A percentile compares a stretch with the other conserved stretches of the same genome.
Evolutionary conservation across 139 green algal genomes (phyloP).

Genomic region (Chlorella ohadii): DNA sequence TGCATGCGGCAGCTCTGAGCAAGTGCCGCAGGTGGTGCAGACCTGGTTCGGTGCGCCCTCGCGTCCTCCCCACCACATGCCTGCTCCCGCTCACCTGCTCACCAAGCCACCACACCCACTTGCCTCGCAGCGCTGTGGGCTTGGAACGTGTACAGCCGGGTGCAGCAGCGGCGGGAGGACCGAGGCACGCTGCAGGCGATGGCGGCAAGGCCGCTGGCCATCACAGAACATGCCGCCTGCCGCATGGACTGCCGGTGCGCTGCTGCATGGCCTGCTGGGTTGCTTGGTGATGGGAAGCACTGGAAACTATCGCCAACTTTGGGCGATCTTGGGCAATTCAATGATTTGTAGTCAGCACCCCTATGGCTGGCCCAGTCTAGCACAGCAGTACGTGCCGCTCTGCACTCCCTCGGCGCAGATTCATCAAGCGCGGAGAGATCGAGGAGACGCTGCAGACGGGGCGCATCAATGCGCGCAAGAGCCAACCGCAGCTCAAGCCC

Average conservation of each 20-base stretch:
- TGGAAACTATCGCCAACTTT: too few species aligned
- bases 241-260: conserved; percentile 61
- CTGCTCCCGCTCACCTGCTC: too few species aligned
- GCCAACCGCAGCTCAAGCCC: conserved; percentile 31
- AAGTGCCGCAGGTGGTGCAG: too few species aligned
- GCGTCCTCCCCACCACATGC: too few species aligned
- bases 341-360: too few species aligned
- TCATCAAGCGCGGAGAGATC: conserved; percentile 41
- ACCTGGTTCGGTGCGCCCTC: too few species aligned
- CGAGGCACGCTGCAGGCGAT: conserved; percentile 25
- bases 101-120: too few species aligned
- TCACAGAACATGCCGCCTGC: conserved; percentile 58
- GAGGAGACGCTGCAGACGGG: conserved; percentile 32
- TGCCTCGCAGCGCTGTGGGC: not conserved
- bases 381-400: too few species aligned
- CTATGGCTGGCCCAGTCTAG: too few species aligned
- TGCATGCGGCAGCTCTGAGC: too few species aligned
- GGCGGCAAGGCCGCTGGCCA: conserved; percentile 34
- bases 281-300: too few species aligned
- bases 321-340: too few species aligned
- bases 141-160: conserved; percentile 16
- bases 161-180: conserved; percentile 17
- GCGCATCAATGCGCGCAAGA: conserved; percentile 55
- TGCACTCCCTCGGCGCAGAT: conserved; percentile 14
- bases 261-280: not conserved